Evolutionary conservation across 2,329 filamentous ascomycete genomes (phyloP).

Genomic region (Fusarium subglutinans): DNA sequence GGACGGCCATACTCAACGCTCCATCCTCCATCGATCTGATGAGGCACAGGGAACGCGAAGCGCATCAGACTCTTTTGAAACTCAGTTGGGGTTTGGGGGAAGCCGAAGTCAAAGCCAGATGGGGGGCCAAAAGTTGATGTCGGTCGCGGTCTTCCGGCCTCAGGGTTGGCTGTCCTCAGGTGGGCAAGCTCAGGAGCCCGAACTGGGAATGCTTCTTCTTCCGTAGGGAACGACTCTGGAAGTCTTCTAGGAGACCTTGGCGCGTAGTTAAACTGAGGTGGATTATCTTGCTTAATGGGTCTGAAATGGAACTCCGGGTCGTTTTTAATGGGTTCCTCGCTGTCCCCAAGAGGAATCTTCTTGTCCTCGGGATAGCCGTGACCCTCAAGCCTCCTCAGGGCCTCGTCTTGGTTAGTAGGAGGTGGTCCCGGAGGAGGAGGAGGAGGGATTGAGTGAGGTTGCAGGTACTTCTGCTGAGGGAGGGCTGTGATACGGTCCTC

Average conservation of each 20-base stretch:
- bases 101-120: conserved; percentile 79
- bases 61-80: conserved; percentile 92
- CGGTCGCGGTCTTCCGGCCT: conserved; percentile 51
- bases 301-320: conserved; percentile 66
- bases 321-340: conserved; percentile 36
- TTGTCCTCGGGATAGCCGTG: conserved; percentile 57
- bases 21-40: conserved; percentile 82
- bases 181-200: conserved; percentile 66
- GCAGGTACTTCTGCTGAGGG: conserved; percentile 73
- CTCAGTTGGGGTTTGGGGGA: conserved; percentile 83
- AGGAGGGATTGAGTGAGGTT: conserved; percentile 56
- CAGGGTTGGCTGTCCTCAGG: conserved; percentile 57
- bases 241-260: conserved; percentile 56
- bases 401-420: conserved; percentile 53
- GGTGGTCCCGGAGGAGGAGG: conserved; percentile 45
- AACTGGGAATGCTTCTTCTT: conserved; percentile 43
- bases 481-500: conserved; percentile 87
- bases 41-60: conserved; percentile 80
- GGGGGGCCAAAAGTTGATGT: conserved; percentile 68
- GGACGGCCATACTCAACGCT: conserved; percentile 92
- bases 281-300: conserved; percentile 58
- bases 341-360: conserved; percentile 43
- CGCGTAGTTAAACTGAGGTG: conserved; percentile 68
- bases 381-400: conserved; percentile 60
- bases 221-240: conserved; percentile 23